Evolutionary conservation across 805 yeast species (phyloP).

Genomic region (Hanseniaspora hatyaiensis): DNA sequence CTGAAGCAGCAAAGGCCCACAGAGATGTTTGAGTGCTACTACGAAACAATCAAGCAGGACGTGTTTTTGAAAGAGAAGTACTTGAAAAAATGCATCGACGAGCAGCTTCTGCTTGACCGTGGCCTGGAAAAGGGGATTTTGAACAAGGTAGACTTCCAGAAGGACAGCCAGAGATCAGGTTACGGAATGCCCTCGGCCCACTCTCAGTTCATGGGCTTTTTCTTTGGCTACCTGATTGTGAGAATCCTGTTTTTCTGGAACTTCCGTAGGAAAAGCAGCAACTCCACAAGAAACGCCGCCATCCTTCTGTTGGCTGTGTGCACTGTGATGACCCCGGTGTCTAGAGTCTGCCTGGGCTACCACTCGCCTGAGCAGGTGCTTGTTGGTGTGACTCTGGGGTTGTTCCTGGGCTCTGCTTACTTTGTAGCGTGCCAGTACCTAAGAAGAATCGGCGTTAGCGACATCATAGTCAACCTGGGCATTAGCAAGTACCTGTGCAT

Average conservation of each 20-base stretch:
- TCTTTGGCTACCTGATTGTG: slow-evolving; percentile 46
- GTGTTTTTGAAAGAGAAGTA: not conserved
- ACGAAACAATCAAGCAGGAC: not conserved
- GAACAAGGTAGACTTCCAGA: slow-evolving; percentile 24
- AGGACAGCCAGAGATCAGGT: slow-evolving; percentile 39
- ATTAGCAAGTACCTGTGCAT: slow-evolving; percentile 40
- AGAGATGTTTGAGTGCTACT: slow-evolving; percentile 25
- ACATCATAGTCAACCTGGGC: slow-evolving; percentile 51
- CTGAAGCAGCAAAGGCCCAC: slow-evolving; percentile 66
- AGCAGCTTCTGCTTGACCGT: not conserved
- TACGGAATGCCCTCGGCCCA: slow-evolving; percentile 98
- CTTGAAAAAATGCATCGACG: not conserved
- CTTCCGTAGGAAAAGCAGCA: slow-evolving; percentile 20
- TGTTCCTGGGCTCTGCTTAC: slow-evolving; percentile 45
- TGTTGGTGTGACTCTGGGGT: slow-evolving; percentile 61
- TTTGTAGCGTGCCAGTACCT: slow-evolving; percentile 41
- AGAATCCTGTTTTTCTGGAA: slow-evolving; percentile 36
- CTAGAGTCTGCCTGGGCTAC: slow-evolving; percentile 68
- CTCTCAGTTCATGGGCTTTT: slow-evolving; percentile 88
- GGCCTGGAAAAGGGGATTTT: not conserved
- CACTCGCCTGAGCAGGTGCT: slow-evolving; percentile 64
- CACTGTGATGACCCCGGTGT: slow-evolving; percentile 41
- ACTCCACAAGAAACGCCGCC: slow-evolving; percentile 28
- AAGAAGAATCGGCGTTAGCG: slow-evolving; percentile 57
- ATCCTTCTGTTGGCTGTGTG: slow-evolving; percentile 24